Base-by-base conservation (phyloP, 352 stramenopile species). In the Phytophthora pini region DNA sequence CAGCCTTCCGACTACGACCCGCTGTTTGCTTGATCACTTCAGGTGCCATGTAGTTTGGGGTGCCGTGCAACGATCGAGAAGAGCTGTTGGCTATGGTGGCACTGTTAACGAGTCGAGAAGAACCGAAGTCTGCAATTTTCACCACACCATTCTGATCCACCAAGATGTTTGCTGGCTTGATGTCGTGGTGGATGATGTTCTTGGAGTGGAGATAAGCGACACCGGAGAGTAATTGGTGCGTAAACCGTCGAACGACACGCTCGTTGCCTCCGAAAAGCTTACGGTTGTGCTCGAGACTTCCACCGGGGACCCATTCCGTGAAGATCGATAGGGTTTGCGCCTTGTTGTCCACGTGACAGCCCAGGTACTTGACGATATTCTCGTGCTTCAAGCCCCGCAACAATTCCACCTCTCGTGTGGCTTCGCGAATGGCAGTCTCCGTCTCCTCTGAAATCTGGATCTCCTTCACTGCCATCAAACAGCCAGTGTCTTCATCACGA, bases 121-220 rank as follows among this genome's bases (percentile, higher is more conserved):
- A 91, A 11, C 96, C 95, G 78, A 98, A 98, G 69, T 98, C 95
- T 5, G 93, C 93, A 20, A 98, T 79, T 67, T 98, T 99, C 26
- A 98, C 93, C 17, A 92, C 74, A 32, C 96, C 96, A 52, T 93
- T 82, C 61, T 98, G 92, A 61, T 97, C 96, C 8, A 99, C 92
- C 26, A 99, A 79, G 52, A 99, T 92, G 58, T 99, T 99, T 26
- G 84, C 87, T 5, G 86, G 84, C 80, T 96, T 96, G 45, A 96
- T 85, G 56, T 96, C 88, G 15, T 91, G 73, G 66, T 96, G 88
- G 15, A 94, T 77, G 34, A 96, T 87, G 26, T 77, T 85, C 51
- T 84, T 78, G 7, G 74, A 77, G 65, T 95, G 89, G 10, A 94
- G 67, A 74, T 98, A 98, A 9, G 88, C 93, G 10, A 99, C 79